Base-by-base conservation (phyloP, 2,329 filamentous ascomycete species). In the Daldinia sp. region DNA sequence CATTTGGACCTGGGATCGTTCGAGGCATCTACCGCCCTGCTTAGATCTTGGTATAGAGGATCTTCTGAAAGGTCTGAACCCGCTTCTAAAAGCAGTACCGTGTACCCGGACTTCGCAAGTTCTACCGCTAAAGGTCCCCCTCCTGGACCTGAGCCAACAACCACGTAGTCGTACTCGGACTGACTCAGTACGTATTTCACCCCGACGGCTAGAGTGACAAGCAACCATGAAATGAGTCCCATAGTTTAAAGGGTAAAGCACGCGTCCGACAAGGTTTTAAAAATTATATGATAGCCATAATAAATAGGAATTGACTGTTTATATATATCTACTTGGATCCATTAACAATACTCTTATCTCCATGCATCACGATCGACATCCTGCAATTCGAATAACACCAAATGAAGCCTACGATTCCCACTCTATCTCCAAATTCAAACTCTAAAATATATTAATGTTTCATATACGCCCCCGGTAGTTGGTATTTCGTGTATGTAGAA, bases 71-170 rank as follows among this genome's bases (percentile, higher is more conserved):
- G 79, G 67, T 88, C 85, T 61, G 84, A 81, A 51, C 85, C 85
- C 21, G 85, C 85, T 68, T 88, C 85, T 29, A 88, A 79, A 2
- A 89, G 80, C n/a, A 89, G 81, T 1, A 85, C 84, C 66, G 81
- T 84, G 75, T 85, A 81, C 37, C 87, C 86, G 30, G 84, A 82
- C 51, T 84, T 76, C n/a, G 87, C 86, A 25, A 89, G 81, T 39
- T 85, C 81, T 21, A 83, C 82, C 10, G 86, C 85, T 4, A 88
- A 73, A 6, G 85, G 85, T 13, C 82, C 85, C 47, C 86, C 86
- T 10, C 86, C 85, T 5, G 85, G 79, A 3, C 86, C 86, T 5
- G 84, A 86, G 9, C 87, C 86, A 34, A 89, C 85, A 8, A 89
- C 81, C 25, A 89, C 78, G 74, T 87, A 89, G 60, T 89, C 86